Conservation (phyloP, 306 rosid genomes). For the Gastrolobium villosum region DNA sequence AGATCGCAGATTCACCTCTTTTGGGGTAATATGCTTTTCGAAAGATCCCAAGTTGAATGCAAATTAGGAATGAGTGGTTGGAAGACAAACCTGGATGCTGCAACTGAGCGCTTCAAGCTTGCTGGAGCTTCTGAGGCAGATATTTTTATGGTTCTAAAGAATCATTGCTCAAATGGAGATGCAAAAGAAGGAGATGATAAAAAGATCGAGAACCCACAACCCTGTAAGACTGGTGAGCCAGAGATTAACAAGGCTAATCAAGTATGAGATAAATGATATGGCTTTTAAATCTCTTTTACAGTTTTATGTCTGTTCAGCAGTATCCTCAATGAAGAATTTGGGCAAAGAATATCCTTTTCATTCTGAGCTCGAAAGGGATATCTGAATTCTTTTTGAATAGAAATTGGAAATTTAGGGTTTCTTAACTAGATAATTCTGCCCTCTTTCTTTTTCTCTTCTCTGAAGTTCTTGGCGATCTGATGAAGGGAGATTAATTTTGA, state of each 20-base stretch:
- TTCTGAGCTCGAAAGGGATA: constrained; percentile 45
- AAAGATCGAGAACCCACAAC: constrained; percentile 48
- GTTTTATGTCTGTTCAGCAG: constrained; percentile 16
- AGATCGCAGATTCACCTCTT: constrained; percentile 97
- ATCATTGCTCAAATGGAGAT: constrained; percentile 85
- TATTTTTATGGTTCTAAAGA: constrained; percentile 84
- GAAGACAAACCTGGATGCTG: constrained; percentile 84
- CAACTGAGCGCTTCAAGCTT: constrained; percentile 87
- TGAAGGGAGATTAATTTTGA: constrained; percentile 51
- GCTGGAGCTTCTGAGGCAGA: constrained; percentile 96
- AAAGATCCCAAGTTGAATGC: constrained; percentile 95
- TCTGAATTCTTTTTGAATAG: constrained; percentile 47
- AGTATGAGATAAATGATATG: constrained; percentile 48
- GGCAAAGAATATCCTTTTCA: constrained; percentile 48
- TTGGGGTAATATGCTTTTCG: constrained; percentile 98
- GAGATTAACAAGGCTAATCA: constrained; percentile 50
- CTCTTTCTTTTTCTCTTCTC: constrained; percentile 45
- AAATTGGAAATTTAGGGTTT: constrained; percentile 53
- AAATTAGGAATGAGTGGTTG: constrained; percentile 80
- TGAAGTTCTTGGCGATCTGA: constrained; percentile 51
- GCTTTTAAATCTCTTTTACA: constrained; percentile 30
- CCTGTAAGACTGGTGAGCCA: constrained; percentile 50
- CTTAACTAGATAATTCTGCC: constrained; percentile 47
- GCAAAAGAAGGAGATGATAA: constrained; percentile 66
- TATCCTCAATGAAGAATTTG: constrained; percentile 45